These are phyloP conservation scores for Theobroma cacao DNA, from an alignment of 345 rosid species.

Conservation along the genomic window DNA sequence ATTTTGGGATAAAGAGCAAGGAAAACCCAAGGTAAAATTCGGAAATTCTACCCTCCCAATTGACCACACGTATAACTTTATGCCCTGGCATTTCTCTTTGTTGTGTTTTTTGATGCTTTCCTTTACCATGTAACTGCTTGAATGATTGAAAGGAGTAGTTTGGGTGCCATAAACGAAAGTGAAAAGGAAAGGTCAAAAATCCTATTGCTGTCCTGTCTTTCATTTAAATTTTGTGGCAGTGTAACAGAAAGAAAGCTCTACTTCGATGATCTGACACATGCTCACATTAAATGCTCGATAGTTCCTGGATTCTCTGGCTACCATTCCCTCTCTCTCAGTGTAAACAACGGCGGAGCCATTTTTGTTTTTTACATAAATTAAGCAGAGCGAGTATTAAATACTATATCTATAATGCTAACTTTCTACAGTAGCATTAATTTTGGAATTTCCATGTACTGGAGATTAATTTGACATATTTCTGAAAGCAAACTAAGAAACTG, in stretches of 20 bases:
- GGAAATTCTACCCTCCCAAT: background rate
- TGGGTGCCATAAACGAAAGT: background rate
- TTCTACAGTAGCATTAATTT: background rate
- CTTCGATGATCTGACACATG: conserved; percentile 14
- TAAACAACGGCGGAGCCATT: background rate
- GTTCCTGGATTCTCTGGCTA: background rate
- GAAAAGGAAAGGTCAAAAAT: conserved; percentile 14
- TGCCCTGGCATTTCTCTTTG: background rate
- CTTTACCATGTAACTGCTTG: background rate
- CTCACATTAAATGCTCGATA: conserved; percentile 11
- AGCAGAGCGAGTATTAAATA: background rate
- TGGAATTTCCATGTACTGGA: background rate
- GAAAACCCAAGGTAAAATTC: background rate
- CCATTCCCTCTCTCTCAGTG: background rate
- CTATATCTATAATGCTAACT: background rate
- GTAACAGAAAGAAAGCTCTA: conserved; percentile 15
- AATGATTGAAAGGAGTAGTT: background rate
- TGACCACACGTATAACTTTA: background rate
- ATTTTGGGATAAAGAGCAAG: background rate
- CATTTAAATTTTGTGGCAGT: conserved; percentile 8
- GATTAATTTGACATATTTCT: background rate
- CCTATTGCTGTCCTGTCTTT: background rate
- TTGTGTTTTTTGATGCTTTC: background rate
- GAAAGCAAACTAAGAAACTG: background rate
- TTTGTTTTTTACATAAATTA: background rate